Evolutionary conservation across 2,329 filamentous ascomycete species (phyloP), one percentile per base, ranked within the genome.

Genomic region (Epichloe uncinata): DNA sequence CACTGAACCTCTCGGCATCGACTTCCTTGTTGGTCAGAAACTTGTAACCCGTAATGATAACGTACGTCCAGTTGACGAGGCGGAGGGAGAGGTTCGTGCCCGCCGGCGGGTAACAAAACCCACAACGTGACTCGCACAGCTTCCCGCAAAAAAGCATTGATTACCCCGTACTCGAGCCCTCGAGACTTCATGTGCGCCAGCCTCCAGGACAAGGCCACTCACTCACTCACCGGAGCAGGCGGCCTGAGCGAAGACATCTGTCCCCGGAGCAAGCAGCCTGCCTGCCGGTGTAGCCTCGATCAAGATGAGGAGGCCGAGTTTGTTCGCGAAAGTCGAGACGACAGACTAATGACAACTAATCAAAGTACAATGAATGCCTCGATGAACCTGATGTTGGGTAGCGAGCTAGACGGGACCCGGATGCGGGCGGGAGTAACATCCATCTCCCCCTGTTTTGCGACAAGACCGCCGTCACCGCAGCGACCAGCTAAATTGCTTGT

Each of bases 101-200:
- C 13, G 46, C 18, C n/a, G 15, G 26, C 18, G 26, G 18, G 18
- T 20, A 36, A 33, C 18, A 35, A 30, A 30, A 36, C 18, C 13
- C 40, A 26, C 47, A 49, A 35, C 47, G 40, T 49, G 47, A 49
- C 47, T 44, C 47, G 47, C 47, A 49, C 47, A 36, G 41, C 37
- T 42, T 36, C 15, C 47, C 18, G 38, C 38, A n/a, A n/a, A n/a
- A 48, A 26, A 37, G 22, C 38, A 41, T 15, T 8, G 20, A 40
- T n/a, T 15, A 47, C 20, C 38, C 38, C 38, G 38, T 40, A 40
- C 26, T 30, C 8, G 26, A 18, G 9, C n/a, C 4, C 4, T 40
- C 38, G 38, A n/a, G 38, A 40, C 38, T 9, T 16, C 11, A 43
- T 12, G 18, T 43, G 16, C 15, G 18, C 44, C 22, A 26, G 22